A percentile compares a stretch with the other conserved stretches of the same genome.
These are phyloP conservation scores for Cladophialophora psammophila DNA, from an alignment of 2,329 filamentous ascomycete genomes.

Conservation along the genomic window DNA sequence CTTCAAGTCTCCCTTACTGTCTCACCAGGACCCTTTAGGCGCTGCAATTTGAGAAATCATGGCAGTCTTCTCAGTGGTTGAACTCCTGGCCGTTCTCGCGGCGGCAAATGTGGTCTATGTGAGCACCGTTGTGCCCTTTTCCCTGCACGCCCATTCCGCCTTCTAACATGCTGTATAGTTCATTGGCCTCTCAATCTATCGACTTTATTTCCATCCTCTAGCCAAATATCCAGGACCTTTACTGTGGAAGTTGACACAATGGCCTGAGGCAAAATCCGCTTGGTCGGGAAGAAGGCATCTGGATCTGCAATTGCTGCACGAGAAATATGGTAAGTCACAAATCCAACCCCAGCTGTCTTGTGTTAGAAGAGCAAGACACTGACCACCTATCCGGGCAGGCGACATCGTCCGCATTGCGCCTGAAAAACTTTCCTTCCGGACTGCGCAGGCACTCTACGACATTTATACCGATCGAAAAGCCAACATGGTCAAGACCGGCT, in stretches of 20 bases:
- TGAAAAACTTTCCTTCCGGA: conserved; percentile 41
- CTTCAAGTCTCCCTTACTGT: neutral
- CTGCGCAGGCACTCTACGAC: conserved; percentile 49
- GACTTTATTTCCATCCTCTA: conserved; percentile 60
- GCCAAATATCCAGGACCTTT: conserved; percentile 71
- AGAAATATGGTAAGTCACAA: conserved; percentile 43
- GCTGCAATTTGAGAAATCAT: conserved; percentile 4
- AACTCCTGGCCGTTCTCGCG: conserved; percentile 8
- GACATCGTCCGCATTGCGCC: conserved; percentile 42
- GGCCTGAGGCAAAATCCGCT: conserved; percentile 48
- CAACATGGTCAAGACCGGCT: conserved; percentile 56
- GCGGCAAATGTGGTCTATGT: conserved; percentile 26
- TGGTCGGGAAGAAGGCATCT: conserved; percentile 44
- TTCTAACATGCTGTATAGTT: conserved; percentile 15
- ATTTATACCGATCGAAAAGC: conserved; percentile 57
- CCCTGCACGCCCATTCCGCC: neutral
- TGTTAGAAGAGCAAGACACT: neutral
- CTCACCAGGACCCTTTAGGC: neutral
- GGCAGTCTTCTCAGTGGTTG: conserved; percentile 22
- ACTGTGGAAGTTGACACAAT: conserved; percentile 61
- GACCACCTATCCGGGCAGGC: conserved; percentile 29
- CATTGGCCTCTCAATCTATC: conserved; percentile 30
- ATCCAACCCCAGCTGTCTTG: neutral
- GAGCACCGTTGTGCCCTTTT: conserved; percentile 7
- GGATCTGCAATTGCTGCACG: conserved; percentile 42